Percentiles rank a stretch among this genome's conserved stretches.
Conservation (phyloP, 1,284 basidiomycete genomes). For the Cutaneotrichosporon cyanovorans region DNA sequence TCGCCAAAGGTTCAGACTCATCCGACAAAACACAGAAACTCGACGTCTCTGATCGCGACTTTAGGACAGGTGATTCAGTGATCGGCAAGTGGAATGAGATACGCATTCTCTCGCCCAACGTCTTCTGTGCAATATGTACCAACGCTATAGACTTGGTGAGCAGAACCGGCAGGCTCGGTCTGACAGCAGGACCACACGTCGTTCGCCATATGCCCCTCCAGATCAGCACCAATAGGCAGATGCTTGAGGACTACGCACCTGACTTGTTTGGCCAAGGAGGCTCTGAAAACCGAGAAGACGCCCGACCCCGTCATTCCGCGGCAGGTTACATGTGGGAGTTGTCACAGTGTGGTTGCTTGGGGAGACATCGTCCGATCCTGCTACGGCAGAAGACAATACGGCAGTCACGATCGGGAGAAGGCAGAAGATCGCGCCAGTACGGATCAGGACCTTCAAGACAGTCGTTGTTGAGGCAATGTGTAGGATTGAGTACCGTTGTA, state of each 20-base stretch:
- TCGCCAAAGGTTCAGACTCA: too few species aligned
- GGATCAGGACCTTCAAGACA: too few species aligned
- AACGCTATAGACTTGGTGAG: conserved; percentile 50
- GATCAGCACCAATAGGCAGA: conserved; percentile 4
- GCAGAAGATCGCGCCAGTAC: too few species aligned
- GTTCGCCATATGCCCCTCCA: conserved; percentile 52
- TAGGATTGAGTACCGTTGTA: too few species aligned
- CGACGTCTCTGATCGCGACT: conserved; percentile 58
- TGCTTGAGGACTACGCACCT: conserved; percentile 55
- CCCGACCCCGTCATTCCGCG: not conserved
- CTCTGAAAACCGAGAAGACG: too few species aligned
- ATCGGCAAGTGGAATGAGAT: conserved; percentile 22
- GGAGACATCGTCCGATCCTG: conserved; percentile 63
- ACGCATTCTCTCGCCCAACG: not conserved
- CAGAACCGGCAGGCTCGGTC: not conserved
- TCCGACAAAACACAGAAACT: conserved; percentile 48
- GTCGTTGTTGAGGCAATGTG: too few species aligned
- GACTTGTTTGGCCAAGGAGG: conserved; percentile 54
- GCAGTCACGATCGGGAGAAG: not conserved
- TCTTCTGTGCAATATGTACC: conserved; percentile 55
- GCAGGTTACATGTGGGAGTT: not conserved
- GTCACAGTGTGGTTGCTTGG: conserved; percentile 60
- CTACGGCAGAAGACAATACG: conserved; percentile 52
- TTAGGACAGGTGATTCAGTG: conserved; percentile 35
- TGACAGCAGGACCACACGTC: conserved; percentile 53